Evolutionary conservation across 306 rosid genomes (phyloP), one percentile per base, ranked within the genome.

Genomic region (Dalbergia cultrata): DNA sequence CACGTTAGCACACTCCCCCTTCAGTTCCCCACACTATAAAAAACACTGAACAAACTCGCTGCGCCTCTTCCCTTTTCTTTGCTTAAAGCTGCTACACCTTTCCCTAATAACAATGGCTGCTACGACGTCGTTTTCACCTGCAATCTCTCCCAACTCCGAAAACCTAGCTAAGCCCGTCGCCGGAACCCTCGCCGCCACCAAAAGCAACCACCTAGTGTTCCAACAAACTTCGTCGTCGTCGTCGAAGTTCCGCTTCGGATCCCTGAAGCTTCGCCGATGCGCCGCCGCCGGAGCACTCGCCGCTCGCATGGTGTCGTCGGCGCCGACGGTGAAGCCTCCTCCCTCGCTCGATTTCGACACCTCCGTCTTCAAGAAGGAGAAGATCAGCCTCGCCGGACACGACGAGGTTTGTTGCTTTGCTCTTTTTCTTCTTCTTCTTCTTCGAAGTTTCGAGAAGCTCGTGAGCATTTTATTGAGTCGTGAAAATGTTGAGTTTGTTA

Each of bases 301-400:
- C 9, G 87, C 97, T 61, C 78, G 84, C 22, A 91, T 90, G 96
- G 99, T 91, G 10, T 54, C 53, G 9, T 88, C 97, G 5, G 76
- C 74, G 16, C 90, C 95, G 19, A 56, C 94, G 0, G 60, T 84
- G 3, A 78, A 75, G 74, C 64, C 78, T 17, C 89, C 87, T 0
- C 58, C 72, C 5, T 72, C 81, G 5, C 93, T 95, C 9, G 96
- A 95, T 84, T 95, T 95, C 63, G 87, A 95, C 8, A 95, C 99
- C 2, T 81, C 93, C 14, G 79, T 91, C 16, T 95, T 95, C 90
- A 90, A 85, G 84, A 95, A 95, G 92, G 98, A 95, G 89, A 93
- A 86, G 81, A 56, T 86, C 71, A 93, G 85, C 82, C 97, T 95
- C 57, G 97, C 98, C 0, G 98, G 99, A 17, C 92, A 95, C 76